Evolutionary conservation across 106 monocot species (phyloP).

Genomic region (Agapanthus africanus): DNA sequence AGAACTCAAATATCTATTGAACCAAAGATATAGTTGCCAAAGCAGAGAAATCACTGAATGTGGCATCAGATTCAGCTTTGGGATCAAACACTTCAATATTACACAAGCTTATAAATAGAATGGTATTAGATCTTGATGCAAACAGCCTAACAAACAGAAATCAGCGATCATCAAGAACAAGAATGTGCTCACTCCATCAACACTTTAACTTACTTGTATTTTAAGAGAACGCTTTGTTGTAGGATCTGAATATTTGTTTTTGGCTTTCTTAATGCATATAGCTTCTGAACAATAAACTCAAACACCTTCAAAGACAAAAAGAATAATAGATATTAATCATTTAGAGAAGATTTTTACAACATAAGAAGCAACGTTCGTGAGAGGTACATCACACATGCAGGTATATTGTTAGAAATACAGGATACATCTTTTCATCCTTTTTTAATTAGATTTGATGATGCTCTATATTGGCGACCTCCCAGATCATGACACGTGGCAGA

Average conservation of each 20-base stretch:
- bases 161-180: slow-evolving; percentile 1
- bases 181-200: neutral
- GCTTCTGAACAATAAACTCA: slow-evolving; percentile 95
- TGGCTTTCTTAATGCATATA: slow-evolving; percentile 94
- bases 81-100: neutral
- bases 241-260: slow-evolving; percentile 99
- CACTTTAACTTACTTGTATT: slow-evolving; percentile 69
- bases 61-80: neutral
- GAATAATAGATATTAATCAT: neutral
- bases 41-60: neutral
- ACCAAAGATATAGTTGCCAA: neutral
- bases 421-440: neutral
- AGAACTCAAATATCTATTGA: neutral
- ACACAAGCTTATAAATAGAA: neutral
- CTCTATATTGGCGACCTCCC: too few relatives aligned
- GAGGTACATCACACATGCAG: neutral
- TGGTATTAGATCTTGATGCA: neutral
- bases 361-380: neutral
- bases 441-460: too few relatives aligned
- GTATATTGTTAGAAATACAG: neutral
- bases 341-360: neutral
- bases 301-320: slow-evolving; percentile 40
- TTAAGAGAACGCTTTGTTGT: slow-evolving; percentile 96
- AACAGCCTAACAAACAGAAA: neutral
- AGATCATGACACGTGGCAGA: too few relatives aligned